Base-by-base conservation (phyloP, 2,329 filamentous ascomycete genomes). In the Aspergillus caelatus region DNA sequence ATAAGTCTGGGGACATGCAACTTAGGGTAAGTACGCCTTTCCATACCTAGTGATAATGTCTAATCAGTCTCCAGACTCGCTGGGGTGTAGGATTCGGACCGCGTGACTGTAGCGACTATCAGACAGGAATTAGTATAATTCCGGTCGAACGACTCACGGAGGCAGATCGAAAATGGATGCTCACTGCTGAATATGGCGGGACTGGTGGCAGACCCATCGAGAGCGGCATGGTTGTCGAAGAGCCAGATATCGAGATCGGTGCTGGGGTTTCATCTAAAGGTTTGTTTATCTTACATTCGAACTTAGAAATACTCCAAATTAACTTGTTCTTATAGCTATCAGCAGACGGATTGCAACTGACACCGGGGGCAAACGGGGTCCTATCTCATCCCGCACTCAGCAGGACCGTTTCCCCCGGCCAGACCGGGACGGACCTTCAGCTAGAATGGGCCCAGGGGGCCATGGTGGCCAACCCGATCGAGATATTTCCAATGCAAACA, bases 31-130 rank as follows among this genome's bases (percentile, higher is more conserved):
- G 88, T 75, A 52, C 9, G 9, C 45, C 14, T 57, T 41, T 1
- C 9, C 10, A 12, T 21, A 19, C 23, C 30, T 30, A 21, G 26
- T 50, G 30, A 32, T 26, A 30, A 9, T 19, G 54, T 43, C 74
- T 79, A 70, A 79, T 68, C 65, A 66, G 60, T 64, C 11, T 50
- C 69, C 72, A 95, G 89, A 98, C 94, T 46, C 89, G 95, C 68
- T 99, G 95, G 95, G 95, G 95, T 68, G 95, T 99, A 56, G 95
- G 95, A 19, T 99, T 97, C 74, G 95, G 95, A 3, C 95, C 95
- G 53, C 89, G 95, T 73, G 95, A 99, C 77, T 99, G 95, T 83
- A 97, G 93, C 77, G 94, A 99, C 79, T 99, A 99, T 78, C 86
- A 89, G 69, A 95, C 90, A 12, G 95, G 95, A 57, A 85, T 98